Conservation (phyloP, 306 rosid species). For the Erythrophleum fordii region DNA sequence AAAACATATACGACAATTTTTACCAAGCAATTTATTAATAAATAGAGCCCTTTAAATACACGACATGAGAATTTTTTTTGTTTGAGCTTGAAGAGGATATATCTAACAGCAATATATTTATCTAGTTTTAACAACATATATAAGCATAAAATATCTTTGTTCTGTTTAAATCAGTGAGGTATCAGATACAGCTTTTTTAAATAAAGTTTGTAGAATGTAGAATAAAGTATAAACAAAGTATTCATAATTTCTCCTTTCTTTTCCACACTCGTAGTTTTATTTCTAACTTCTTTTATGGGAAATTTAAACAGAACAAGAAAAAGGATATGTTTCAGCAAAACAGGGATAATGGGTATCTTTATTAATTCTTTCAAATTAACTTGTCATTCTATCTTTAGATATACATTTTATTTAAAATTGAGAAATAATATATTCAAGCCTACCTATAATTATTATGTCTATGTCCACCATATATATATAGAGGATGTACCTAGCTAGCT, state of each 20-base stretch:
- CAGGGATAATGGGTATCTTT: not conserved
- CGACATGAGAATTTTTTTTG: not conserved
- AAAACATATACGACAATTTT: not conserved
- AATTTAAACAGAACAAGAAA: not conserved
- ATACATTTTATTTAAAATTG: not conserved
- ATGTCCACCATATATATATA: no score
- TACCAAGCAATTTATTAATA: not conserved
- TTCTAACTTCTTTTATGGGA: not conserved
- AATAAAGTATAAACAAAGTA: not conserved
- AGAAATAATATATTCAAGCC: slow-evolving; percentile 10
- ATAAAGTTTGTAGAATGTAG: not conserved
- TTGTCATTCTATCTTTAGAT: not conserved
- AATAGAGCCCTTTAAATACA: not conserved
- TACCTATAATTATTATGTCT: not conserved
- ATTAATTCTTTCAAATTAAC: not conserved
- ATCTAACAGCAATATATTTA: not conserved
- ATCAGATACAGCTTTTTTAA: slow-evolving; percentile 9
- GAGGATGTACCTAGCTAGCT: not conserved
- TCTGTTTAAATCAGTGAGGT: not conserved
- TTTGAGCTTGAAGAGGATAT: not conserved
- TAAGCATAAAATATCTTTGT: not conserved
- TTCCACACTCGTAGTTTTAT: not conserved
- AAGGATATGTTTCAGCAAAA: slow-evolving; percentile 1
- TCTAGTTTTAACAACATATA: not conserved
- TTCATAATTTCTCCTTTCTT: not conserved